Conservation (phyloP, 2,329 filamentous ascomycete species). For the Septoria linicola region DNA sequence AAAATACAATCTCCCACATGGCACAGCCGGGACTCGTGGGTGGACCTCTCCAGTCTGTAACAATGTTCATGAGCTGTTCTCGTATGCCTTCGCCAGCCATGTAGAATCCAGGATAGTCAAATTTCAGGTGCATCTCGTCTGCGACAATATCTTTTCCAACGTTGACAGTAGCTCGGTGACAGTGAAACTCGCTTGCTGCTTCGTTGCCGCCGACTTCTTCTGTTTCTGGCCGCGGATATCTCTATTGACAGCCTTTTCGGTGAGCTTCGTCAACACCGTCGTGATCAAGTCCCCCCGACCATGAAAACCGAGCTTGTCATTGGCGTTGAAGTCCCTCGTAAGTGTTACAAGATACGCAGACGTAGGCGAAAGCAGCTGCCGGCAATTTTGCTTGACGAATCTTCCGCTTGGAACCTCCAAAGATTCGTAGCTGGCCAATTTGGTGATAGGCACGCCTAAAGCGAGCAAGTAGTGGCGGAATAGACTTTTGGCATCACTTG, state of each 20-base stretch:
- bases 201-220: not conserved
- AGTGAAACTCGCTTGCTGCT: not conserved
- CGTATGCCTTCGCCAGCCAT: not conserved
- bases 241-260: too few relatives aligned
- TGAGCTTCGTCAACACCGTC: too few relatives aligned
- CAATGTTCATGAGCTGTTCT: not conserved
- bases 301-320: too few relatives aligned
- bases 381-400: not conserved
- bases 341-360: too few relatives aligned
- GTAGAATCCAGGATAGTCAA: constrained; percentile 7
- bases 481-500: not conserved
- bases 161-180: not conserved
- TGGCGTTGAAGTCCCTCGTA: too few relatives aligned
- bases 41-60: not conserved
- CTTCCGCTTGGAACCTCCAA: not conserved
- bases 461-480: not conserved
- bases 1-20: not conserved
- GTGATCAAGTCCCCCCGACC: too few relatives aligned
- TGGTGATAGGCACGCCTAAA: not conserved
- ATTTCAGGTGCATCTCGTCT: constrained; percentile 6
- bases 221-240: too few relatives aligned
- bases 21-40: not conserved
- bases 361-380: not conserved
- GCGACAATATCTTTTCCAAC: constrained; percentile 1
- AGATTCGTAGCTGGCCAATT: not conserved